Base-by-base conservation (phyloP, 108 stramenopile species). In the Pseudonitzschia multiseries region DNA sequence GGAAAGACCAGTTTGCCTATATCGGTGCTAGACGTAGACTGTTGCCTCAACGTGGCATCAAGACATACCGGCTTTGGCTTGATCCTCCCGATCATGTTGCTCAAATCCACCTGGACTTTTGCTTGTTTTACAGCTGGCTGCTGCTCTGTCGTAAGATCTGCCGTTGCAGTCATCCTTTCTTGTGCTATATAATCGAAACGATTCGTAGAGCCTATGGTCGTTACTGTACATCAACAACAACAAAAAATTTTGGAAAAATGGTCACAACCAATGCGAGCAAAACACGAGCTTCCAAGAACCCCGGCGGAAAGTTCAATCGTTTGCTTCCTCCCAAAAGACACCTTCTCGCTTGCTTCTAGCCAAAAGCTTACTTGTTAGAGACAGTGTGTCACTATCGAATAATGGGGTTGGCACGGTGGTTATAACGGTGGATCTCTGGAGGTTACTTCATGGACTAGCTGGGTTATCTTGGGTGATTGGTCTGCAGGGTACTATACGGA, bases 1-100 rank as follows among this genome's bases (percentile, higher is more conserved):
- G 46, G 9, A 65, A 83, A 83, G 21, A 67, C 26, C n/a, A 68
- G 41, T 60, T 79, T 75, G 14, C 33, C n/a, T 21, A 83, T 60
- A 4, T 76, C 68, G 43, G 72, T 70, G 12, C 74, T 59, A 6
- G 78, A 65, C 74, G 72, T 83, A 29, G 78, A 65, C 46, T 75
- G 70, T 44, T 76, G 28, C 21, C 64, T 68, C 41, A 82, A 42
- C 10, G 62, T 59, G 14, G 32, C 57, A 51, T 80, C 74, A 1
- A 54, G 57, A 42, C 79, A 79, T 13, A 75, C 66, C 1, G 79
- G 79, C 24, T 69, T 46, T 29, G 42, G 67, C 27, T 80, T 80
- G 22, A 74, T 70, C 54, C 79, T 63, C 15, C 79, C 79, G 27
- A 74, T 53, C 65, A 78, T 78, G 41, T 57, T 60, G 40, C 71